Base-by-base conservation (phyloP, 169 alveolate species). In the Plasmodium yoelii region DNA sequence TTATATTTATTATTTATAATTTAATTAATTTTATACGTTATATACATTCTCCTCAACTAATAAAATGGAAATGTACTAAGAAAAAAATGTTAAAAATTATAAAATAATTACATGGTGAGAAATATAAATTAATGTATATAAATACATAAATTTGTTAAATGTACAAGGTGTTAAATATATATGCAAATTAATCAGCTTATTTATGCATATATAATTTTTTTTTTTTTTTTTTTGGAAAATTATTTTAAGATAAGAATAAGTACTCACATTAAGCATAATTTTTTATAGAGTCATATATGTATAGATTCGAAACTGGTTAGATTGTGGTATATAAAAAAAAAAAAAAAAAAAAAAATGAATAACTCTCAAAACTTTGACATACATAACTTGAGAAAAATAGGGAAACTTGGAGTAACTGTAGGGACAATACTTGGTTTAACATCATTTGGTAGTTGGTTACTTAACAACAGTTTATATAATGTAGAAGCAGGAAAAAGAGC, bases 401-500 rank as follows among this genome's bases (percentile, higher is more conserved):
- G 91, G 15, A 84, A 59, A 47, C 10, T 84, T 56, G 87, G 91
- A 46, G 56, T 70, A 42, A 84, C 75, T 44, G 51, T 84, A 18
- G 91, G 91, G 7, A 86, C 91, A 68, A 15, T 84, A 44, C 46
- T 84, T 4, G 91, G 91, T 7, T 67, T 69, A 34, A 70, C 91
- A 15, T 84, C 91, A 2, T 84, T 84, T 22, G 71, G 87, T 61
- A 84, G 91, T 53, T 84, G 91, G 91, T 22, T 84, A 34, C 59
- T 84, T 55, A 84, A 87, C n/a, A 92, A 87, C 69, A 80, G 93
- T 80, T 64, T 91, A 63, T 91, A 72, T 73, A 77, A 93, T 93
- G 99, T 97, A 42, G 99, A 97, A 80, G 99, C 99, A 18, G 99
- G 99, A 12, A 98, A 97, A 67, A 91, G 99, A 63, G 99, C 99